phyloP scores from a whole-genome alignment of 495 filamentous ascomycete species.

The Lepidopterella palustris region DNA sequence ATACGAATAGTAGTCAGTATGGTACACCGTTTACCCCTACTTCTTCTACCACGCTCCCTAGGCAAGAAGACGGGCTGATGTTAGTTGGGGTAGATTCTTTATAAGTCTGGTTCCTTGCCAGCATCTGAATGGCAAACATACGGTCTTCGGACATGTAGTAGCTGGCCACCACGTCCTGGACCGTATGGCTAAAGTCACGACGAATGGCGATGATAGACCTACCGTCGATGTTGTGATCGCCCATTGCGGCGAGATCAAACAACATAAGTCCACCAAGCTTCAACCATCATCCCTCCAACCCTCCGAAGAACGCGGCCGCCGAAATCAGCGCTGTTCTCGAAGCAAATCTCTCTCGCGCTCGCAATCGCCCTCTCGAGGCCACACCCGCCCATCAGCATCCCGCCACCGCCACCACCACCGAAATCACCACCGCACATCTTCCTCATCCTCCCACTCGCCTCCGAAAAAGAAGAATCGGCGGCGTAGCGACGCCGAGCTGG shows the following conservation, averaged over 20 bases:
- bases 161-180: conserved; percentile 61
- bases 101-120: conserved; percentile 73
- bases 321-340: conserved; percentile 1
- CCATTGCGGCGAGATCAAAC: neutral
- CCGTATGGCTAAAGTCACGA: conserved; percentile 62
- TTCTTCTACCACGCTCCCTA: neutral
- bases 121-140: conserved; percentile 89
- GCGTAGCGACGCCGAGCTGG: conserved; percentile 28
- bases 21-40: neutral
- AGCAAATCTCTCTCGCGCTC: neutral
- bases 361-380: neutral
- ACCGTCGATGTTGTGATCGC: conserved; percentile 20
- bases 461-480: conserved; percentile 12
- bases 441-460: neutral
- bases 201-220: conserved; percentile 61
- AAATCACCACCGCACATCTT: neutral
- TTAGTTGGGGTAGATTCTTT: conserved; percentile 55
- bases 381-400: neutral
- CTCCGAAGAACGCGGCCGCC: conserved; percentile 5
- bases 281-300: neutral
- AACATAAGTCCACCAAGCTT: neutral
- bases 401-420: neutral
- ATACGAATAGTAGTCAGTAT: conserved; percentile 79
- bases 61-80: neutral
- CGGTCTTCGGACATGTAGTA: conserved; percentile 79